Conservation (phyloP, 2,329 filamentous ascomycete genomes). For the Alternaria brassicae region DNA sequence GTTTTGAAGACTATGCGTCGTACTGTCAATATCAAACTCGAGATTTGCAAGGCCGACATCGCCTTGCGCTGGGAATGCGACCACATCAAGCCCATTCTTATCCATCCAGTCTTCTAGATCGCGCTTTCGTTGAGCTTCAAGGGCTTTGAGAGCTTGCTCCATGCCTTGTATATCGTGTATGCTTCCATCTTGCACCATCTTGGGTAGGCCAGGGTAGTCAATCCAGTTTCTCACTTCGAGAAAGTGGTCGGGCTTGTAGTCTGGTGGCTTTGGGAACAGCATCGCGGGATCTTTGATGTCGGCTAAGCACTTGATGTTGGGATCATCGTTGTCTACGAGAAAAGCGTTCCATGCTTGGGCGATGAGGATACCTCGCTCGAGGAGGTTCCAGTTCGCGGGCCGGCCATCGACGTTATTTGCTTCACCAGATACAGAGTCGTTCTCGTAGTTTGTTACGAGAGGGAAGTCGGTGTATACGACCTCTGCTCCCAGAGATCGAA, state of each 20-base stretch:
- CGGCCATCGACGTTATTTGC: slow-evolving; percentile 53
- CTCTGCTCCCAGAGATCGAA: slow-evolving; percentile 54
- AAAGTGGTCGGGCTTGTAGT: slow-evolving; percentile 50
- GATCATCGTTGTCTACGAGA: slow-evolving; percentile 53
- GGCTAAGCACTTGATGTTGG: slow-evolving; percentile 48
- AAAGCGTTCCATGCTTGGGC: slow-evolving; percentile 63
- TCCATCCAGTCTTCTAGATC: slow-evolving; percentile 62
- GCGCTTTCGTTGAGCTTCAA: slow-evolving; percentile 59
- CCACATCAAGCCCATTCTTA: slow-evolving; percentile 51
- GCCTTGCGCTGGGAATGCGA: slow-evolving; percentile 60
- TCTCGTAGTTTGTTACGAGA: slow-evolving; percentile 56
- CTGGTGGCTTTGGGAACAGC: slow-evolving; percentile 49
- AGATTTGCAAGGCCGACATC: slow-evolving; percentile 60
- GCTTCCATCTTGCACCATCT: slow-evolving; percentile 38
- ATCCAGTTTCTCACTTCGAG: slow-evolving; percentile 52
- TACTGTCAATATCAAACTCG: slow-evolving; percentile 48
- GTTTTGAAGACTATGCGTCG: slow-evolving; percentile 54
- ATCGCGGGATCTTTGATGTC: slow-evolving; percentile 49
- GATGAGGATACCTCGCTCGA: slow-evolving; percentile 58
- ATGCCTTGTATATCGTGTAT: slow-evolving; percentile 56
- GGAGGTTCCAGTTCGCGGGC: slow-evolving; percentile 56
- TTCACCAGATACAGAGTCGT: slow-evolving; percentile 44
- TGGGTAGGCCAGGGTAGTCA: slow-evolving; percentile 47
- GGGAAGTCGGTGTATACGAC: slow-evolving; percentile 57
- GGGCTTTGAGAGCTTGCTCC: slow-evolving; percentile 52